Base-by-base conservation (phyloP, 768 basidiomycete genomes). In the Serendipita indica region DNA sequence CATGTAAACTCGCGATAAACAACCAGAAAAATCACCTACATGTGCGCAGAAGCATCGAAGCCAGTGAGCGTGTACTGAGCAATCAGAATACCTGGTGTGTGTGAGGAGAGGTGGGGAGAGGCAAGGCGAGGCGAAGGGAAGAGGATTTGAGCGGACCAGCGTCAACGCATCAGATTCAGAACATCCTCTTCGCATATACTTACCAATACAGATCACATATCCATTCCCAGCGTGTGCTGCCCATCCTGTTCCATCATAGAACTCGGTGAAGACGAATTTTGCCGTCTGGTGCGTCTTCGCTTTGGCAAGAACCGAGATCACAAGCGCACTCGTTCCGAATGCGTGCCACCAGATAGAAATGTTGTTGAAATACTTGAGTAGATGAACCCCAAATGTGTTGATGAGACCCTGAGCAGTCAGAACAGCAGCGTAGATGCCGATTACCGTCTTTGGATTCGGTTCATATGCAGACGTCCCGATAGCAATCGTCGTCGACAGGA, bases 61-160 rank as follows among this genome's bases (percentile, higher is more conserved):
- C 83, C 83, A 27, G 83, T 84, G 20, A 89, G 67, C 0, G 84
- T 86, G 66, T 85, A 86, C 73, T 87, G 86, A 6, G 84, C 79
- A 76, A 86, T 78, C 25, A 87, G 70, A 61, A 85, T 80, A 13
- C 49, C 41, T 43, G n/a, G 5, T 5, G 41, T 18, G 27, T n/a
- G n/a, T 6, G 18, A 18, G 35, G 18, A 18, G 5, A 43, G 41
- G 18, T 7, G 7, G 7, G n/a, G 35, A 37, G 3, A 13, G 3
- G 4, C 10, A 25, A 2, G 2, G 33, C 35, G 18, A 10, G 39
- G 41, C 27, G 7, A 43, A n/a, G 18, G 39, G n/a, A n/a, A n/a
- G n/a, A n/a, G n/a, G n/a, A n/a, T n/a, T n/a, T n/a, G n/a, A n/a
- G n/a, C n/a, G n/a, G n/a, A n/a, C n/a, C n/a, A n/a, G n/a, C n/a